Conservation (phyloP, 2,329 filamentous ascomycete genomes). For the Zymoseptoria crescenta region DNA sequence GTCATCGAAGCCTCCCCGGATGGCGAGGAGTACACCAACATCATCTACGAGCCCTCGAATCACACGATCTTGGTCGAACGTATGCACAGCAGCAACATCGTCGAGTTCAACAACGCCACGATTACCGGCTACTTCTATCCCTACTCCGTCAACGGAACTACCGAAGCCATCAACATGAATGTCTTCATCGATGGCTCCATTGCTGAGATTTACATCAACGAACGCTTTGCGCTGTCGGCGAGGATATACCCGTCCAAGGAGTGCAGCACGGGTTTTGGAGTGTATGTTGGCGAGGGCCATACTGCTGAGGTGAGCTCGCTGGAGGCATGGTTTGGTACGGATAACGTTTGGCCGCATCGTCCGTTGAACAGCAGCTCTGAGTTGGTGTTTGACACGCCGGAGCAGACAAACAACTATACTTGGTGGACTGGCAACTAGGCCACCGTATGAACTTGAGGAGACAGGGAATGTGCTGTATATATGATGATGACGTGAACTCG, state of each 20-base stretch:
- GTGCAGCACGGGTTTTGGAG: slow-evolving; percentile 37
- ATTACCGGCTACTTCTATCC: slow-evolving; percentile 41
- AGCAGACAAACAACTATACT: slow-evolving; percentile 38
- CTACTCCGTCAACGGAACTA: slow-evolving; percentile 30
- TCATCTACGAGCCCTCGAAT: slow-evolving; percentile 40
- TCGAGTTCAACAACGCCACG: slow-evolving; percentile 36
- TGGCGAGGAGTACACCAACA: slow-evolving; percentile 37
- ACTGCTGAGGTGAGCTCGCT: slow-evolving; percentile 28
- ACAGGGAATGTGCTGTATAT: not conserved
- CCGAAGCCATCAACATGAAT: slow-evolving; percentile 36
- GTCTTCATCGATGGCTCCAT: slow-evolving; percentile 43
- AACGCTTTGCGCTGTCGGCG: slow-evolving; percentile 34
- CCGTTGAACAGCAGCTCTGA: slow-evolving; percentile 35
- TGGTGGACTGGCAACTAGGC: slow-evolving; percentile 37
- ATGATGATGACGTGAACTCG: not conserved
- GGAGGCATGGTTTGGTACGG: slow-evolving; percentile 33
- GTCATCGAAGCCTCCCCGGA: slow-evolving; percentile 37
- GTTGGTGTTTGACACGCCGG: slow-evolving; percentile 37
- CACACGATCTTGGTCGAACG: slow-evolving; percentile 41
- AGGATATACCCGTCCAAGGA: slow-evolving; percentile 40
- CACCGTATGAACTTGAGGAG: not conserved
- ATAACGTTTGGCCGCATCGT: slow-evolving; percentile 36
- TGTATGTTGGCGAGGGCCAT: slow-evolving; percentile 34
- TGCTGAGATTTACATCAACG: slow-evolving; percentile 42
- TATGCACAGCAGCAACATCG: slow-evolving; percentile 35